Conservation (phyloP, 2,329 filamentous ascomycete genomes). For the Trichoderma sp. region DNA sequence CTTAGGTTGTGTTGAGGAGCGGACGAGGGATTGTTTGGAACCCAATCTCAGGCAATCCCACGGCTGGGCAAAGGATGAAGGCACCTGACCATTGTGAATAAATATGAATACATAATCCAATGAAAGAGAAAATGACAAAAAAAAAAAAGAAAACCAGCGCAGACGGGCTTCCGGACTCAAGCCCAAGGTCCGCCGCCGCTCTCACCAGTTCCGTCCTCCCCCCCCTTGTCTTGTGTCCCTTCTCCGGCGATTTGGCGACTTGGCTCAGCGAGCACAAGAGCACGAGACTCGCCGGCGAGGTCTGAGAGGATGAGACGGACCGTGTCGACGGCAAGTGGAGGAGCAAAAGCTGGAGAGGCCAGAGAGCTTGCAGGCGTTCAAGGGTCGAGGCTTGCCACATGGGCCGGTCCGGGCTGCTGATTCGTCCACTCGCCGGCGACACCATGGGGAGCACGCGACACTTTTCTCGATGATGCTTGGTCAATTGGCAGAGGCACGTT, state of each 20-base stretch:
- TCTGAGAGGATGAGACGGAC: conserved; percentile 9
- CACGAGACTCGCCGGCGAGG: conserved; percentile 17
- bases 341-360: neutral
- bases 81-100: neutral
- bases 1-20: neutral
- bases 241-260: neutral
- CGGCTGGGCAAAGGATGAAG: neutral
- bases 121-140: neutral
- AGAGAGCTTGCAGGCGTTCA: conserved; percentile 12
- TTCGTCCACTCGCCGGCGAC: conserved; percentile 28
- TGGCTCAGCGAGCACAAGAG: neutral
- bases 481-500: conserved; percentile 30
- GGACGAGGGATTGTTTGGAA: neutral
- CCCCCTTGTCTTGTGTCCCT: neutral
- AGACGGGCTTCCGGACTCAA: neutral
- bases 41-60: neutral
- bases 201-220: neutral
- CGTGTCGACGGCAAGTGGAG: neutral
- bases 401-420: conserved; percentile 32
- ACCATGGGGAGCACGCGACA: conserved; percentile 40
- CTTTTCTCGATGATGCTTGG: conserved; percentile 45
- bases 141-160: neutral
- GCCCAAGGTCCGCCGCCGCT: neutral
- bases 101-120: neutral
- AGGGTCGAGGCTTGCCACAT: conserved; percentile 30